phyloP scores from a whole-genome alignment of 2,329 filamentous ascomycete genomes.

The Apiospora kogelbergensis region DNA sequence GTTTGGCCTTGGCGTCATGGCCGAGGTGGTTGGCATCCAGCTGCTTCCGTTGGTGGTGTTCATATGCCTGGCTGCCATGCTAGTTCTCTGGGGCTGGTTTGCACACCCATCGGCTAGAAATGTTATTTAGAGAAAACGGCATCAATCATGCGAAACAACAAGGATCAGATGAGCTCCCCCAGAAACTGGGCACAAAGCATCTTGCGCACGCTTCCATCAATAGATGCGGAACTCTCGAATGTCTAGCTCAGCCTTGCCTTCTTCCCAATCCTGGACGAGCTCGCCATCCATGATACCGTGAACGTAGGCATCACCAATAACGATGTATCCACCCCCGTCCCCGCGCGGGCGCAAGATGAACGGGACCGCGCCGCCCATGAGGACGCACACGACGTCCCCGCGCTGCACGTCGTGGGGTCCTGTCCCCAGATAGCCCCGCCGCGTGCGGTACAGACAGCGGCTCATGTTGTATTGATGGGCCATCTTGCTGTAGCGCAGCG shows the following conservation, averaged over 20 bases:
- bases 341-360: conserved; percentile 7
- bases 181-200: too few relatives aligned
- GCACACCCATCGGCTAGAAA: neutral
- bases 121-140: neutral
- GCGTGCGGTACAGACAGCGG: neutral
- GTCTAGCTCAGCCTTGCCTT: neutral
- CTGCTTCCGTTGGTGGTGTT: conserved; percentile 34
- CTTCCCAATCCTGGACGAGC: conserved; percentile 6
- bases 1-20: conserved; percentile 41
- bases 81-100: conserved; percentile 1
- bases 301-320: conserved; percentile 10
- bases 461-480: neutral
- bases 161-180: too few relatives aligned
- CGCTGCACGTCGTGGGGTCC: neutral
- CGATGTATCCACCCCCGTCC: neutral
- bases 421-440: conserved; percentile 5
- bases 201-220: neutral
- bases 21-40: conserved; percentile 37
- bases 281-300: conserved; percentile 12
- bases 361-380: conserved; percentile 10
- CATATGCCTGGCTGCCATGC: neutral
- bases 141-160: neutral
- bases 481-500: conserved; percentile 8
- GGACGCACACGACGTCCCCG: conserved; percentile 5
- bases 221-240: neutral